Evolutionary conservation across 2,329 filamentous ascomycete genomes (phyloP), one percentile per base, ranked within the genome.

Genomic region (Aciculosporium take): DNA sequence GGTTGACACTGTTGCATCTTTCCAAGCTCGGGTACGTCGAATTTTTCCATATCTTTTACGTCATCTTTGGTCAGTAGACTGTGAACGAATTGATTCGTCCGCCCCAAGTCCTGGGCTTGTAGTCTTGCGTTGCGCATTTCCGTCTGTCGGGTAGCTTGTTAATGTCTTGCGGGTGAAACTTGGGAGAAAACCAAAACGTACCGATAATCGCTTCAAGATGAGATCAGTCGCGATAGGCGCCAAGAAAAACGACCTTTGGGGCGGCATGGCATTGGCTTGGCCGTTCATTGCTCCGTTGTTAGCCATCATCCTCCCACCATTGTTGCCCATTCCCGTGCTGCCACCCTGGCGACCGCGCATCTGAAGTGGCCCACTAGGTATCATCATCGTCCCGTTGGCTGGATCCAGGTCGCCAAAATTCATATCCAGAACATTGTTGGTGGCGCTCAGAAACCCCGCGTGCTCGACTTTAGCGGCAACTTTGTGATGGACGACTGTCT

Each of bases 401-500:
- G 85, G 84, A 56, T 95, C 87, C 24, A 96, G 69, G 53, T 96
- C 89, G 36, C 86, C 86, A 64, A 94, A 94, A 54, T 82, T 94
- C 65, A 95, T 79, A 55, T 94, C 87, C 51, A 93, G 63, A 36
- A 88, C 74, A 55, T 84, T 93, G 51, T 74, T 84, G 7, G 78
- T 74, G 9, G 80, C 74, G 34, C 74, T 79, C 48, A 88, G 75
- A 48, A 89, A 81, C 6, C 91, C 91, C 30, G 91, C 87, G 63
- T 95, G 86, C 59, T 98, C 91, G 42, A 98, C 87, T 58, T 93
- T 93, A 42, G 91, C 88, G 17, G 89, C 88, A 37, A 98, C 91
- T 58, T 98, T 98, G 66, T 96, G 91, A 57, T 98, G 91, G 12
- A 98, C 88, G 23, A 98, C 87, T 0, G 88, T 95, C 65, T 94